Percentiles rank a stretch among this genome's conserved stretches.
Conservation (phyloP, 2,329 filamentous ascomycete genomes). For the Alternaria gaisen region DNA sequence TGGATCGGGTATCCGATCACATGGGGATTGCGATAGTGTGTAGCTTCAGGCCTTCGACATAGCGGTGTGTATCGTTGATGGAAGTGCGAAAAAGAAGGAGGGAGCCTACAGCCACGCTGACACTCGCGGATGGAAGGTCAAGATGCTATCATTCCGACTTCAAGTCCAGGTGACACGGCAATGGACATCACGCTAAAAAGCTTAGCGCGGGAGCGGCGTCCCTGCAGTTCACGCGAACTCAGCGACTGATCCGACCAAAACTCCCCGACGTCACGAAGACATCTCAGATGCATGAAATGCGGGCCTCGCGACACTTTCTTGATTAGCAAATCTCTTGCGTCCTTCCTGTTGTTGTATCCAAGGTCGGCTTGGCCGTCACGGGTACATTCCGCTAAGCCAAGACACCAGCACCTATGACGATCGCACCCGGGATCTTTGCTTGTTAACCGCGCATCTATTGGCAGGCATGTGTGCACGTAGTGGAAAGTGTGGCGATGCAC, state of each 20-base stretch:
- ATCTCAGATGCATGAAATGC: slow-evolving; percentile 19
- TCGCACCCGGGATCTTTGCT: slow-evolving; percentile 1
- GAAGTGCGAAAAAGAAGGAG: neutral
- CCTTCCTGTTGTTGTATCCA: slow-evolving; percentile 1
- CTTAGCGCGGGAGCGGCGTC: slow-evolving; percentile 16
- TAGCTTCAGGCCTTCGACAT: neutral
- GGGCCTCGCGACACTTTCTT: neutral
- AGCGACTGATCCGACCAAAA: slow-evolving; percentile 21
- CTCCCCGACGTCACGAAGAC: slow-evolving; percentile 24
- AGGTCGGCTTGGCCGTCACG: slow-evolving; percentile 3
- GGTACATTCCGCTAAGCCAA: neutral
- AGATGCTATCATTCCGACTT: slow-evolving; percentile 6
- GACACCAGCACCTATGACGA: slow-evolving; percentile 5
- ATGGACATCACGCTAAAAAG: slow-evolving; percentile 18
- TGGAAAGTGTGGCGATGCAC: slow-evolving; percentile 7
- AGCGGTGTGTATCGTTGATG: neutral
- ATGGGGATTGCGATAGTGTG: neutral
- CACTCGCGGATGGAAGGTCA: neutral
- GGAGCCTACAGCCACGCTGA: neutral
- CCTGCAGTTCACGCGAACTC: slow-evolving; percentile 23
- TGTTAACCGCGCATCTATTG: slow-evolving; percentile 9
- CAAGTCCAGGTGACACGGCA: slow-evolving; percentile 20
- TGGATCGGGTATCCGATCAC: neutral
- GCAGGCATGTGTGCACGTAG: slow-evolving; percentile 1
- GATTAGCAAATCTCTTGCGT: neutral